Percentiles rank a stretch among this genome's conserved stretches.
These are phyloP conservation scores for Chaetomium sp. DNA, from an alignment of 2,329 filamentous ascomycete species.

Conservation along the genomic window DNA sequence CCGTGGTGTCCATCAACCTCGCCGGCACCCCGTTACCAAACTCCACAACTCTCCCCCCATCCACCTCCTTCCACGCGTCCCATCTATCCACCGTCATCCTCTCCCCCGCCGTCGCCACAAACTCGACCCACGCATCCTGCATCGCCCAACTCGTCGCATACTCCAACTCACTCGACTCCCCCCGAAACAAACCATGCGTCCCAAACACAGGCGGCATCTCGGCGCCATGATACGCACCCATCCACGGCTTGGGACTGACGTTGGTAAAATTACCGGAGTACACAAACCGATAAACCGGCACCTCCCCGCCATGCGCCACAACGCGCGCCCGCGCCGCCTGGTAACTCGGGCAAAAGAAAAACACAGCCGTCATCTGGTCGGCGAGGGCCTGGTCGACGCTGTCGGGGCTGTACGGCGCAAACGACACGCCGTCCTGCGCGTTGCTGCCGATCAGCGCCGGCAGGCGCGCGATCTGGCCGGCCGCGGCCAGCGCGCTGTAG, in stretches of 20 bases:
- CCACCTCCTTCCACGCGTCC: not conserved
- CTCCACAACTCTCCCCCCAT: constrained; percentile 4
- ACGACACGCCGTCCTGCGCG: constrained; percentile 34
- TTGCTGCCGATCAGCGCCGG: constrained; percentile 36
- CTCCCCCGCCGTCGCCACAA: constrained; percentile 9
- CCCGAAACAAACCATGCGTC: constrained; percentile 36
- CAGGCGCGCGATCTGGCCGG: constrained; percentile 36
- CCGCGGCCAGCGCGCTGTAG: constrained; percentile 38
- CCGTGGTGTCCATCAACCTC: not conserved
- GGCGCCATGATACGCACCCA: constrained; percentile 39
- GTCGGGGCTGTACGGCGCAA: constrained; percentile 28
- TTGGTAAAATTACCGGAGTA: constrained; percentile 40
- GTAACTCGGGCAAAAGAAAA: constrained; percentile 36
- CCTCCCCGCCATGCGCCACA: constrained; percentile 9
- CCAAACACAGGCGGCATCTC: constrained; percentile 42
- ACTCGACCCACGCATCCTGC: constrained; percentile 31
- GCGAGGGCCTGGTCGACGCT: constrained; percentile 28
- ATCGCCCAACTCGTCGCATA: constrained; percentile 28
- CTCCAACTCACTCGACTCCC: constrained; percentile 28
- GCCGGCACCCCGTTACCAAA: constrained; percentile 6
- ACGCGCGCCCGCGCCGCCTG: constrained; percentile 27
- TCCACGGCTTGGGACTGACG: constrained; percentile 34
- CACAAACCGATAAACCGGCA: constrained; percentile 36
- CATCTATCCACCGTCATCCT: constrained; percentile 6
- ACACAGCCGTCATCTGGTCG: constrained; percentile 15